Evolutionary conservation across 257 asterid genomes (phyloP), one percentile per base, ranked within the genome.

Genomic region (Leptodermis oblonga): DNA sequence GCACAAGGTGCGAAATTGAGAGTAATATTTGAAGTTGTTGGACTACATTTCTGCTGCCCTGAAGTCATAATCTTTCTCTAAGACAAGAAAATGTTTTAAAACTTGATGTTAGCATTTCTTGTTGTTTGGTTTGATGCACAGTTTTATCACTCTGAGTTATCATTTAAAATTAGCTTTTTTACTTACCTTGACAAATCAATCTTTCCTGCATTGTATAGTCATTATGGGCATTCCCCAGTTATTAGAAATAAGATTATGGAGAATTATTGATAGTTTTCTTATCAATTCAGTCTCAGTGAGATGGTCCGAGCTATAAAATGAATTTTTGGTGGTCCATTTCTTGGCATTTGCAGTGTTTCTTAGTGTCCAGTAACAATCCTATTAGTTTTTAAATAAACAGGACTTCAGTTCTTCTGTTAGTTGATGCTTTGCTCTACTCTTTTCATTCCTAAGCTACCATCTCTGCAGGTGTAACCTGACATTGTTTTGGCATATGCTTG

Each of bases 401-500:
- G 61, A 25, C 59, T 41, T 3, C 14, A 3, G 37, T 55, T 15
- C 13, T 69, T 14, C 41, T 10, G 4, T 33, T 33, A n/a, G 14
- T 36, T 48, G 53, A 43, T 60, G 52, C 39, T 9, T 64, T 56
- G 42, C 60, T 63, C 63, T 41, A n/a, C n/a, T 61, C 41, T 70
- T 33, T 31, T 70, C 15, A 22, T 68, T 48, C 2, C 9, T 34
- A 18, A 69, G 31, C 23, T 60, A 49, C 71, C 22, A 15, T 46
- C 46, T 61, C 48, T 62, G 56, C 66, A 69, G 34, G 61, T 61
- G 56, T 46, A 49, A 72, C 39, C 75, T 69, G 70, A 58, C 34
- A 11, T 54, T 30, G 34, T n/a, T 7, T 69, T 62, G n/a, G 9
- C 52, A 55, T 52, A 26, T 26, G 43, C 65, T 46, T 54, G 12